Evolutionary conservation across 371 early-diverging fungal genomes (phyloP).

Genomic region (Haplosporangium sp.): DNA sequence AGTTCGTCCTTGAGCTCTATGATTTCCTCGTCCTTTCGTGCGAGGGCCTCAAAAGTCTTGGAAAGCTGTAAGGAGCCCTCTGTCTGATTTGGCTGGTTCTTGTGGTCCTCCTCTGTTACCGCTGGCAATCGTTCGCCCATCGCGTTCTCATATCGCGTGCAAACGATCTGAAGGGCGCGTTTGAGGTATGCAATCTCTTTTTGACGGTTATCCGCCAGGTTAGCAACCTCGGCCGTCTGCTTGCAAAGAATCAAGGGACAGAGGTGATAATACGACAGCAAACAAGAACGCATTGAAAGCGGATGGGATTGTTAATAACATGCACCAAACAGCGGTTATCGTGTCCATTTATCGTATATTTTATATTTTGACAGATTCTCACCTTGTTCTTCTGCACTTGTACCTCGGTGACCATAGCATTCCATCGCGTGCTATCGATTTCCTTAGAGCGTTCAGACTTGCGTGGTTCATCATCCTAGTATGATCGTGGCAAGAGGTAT

Average conservation of each 20-base stretch:
- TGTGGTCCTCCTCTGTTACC: slow-evolving; percentile 41
- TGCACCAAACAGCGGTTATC: too few relatives aligned
- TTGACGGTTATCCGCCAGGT: slow-evolving; percentile 41
- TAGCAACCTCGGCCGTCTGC: slow-evolving; percentile 46
- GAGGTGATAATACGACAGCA: not conserved
- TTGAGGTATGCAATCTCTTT: slow-evolving; percentile 57
- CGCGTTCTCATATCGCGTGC: slow-evolving; percentile 53
- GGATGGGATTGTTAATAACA: too few relatives aligned
- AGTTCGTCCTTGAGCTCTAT: slow-evolving; percentile 44
- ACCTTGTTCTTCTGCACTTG: slow-evolving; percentile 51
- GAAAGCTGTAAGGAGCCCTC: slow-evolving; percentile 45
- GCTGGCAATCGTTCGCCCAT: slow-evolving; percentile 39
- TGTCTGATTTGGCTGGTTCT: slow-evolving; percentile 22
- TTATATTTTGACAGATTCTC: too few relatives aligned
- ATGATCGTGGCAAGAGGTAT: not conserved
- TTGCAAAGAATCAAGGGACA: not conserved
- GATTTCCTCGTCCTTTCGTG: slow-evolving; percentile 51
- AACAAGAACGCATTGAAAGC: not conserved
- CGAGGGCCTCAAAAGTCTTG: slow-evolving; percentile 51
- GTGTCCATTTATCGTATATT: too few relatives aligned
- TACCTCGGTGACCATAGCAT: slow-evolving; percentile 50
- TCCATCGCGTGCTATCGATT: slow-evolving; percentile 52
- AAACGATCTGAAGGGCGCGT: slow-evolving; percentile 56
- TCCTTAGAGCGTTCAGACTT: slow-evolving; percentile 50
- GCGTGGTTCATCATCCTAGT: slow-evolving; percentile 52